Evolutionary conservation across 2,329 filamentous ascomycete genomes (phyloP), one percentile per base, ranked within the genome.

Genomic region (Fusarium sp.): DNA sequence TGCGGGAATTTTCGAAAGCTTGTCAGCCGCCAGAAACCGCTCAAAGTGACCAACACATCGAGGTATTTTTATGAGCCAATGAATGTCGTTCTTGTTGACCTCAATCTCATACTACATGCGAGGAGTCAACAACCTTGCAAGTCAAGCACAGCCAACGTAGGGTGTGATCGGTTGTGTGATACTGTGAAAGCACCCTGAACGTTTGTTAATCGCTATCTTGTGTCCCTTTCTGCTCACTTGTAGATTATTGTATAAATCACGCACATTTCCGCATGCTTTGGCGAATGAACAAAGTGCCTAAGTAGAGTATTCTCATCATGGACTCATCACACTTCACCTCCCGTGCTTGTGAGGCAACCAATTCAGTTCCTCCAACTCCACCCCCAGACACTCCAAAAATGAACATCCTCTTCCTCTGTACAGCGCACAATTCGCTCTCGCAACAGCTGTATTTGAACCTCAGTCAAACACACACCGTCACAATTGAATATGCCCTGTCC

Each of bases 381-480:
- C 14, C 37, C 11, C 33, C 43, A 10, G 35, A 41, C 11, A 65
- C 35, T 5, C 39, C 59, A 4, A 33, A 48, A 22, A 68, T 68
- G 55, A 68, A 56, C 19, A 68, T 68, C 17, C 59, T 68, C 44
- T 68, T 68, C 47, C 35, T 68, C 14, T 68, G 65, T 26, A 68
- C 65, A 10, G 59, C 65, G 15, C 64, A 68, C 11, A 68, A 68
- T 47, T 68, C 65, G 15, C 54, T 68, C 4, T 68, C 65, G 2
- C 65, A 68, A 28, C 64, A 56, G 17, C 65, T 68, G 13, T 68
- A 54, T 20, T 47, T 68, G 15, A 57, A 35, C 11, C 47, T 68
- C 8, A 53, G 43, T 4, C 64, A 53, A 39, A 45, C 37, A 9
- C 65, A 68, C 22, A 19, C 48, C 1, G 43, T 65, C 17, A 54